Evolutionary conservation across 331 rosid species (phyloP), one percentile per base, ranked within the genome.

Genomic region (Rhamnella rubrinervis): DNA sequence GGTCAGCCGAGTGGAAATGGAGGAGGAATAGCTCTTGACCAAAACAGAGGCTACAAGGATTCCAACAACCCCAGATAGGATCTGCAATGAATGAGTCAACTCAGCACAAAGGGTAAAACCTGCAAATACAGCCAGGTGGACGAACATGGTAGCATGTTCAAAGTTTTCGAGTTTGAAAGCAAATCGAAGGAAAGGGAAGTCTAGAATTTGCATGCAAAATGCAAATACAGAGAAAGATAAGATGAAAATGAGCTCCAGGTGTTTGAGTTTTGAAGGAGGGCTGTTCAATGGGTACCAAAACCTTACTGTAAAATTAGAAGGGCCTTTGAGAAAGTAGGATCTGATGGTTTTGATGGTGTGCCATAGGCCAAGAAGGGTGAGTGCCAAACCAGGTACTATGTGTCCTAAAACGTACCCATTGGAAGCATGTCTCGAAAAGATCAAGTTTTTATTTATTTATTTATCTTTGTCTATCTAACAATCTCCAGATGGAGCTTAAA

Each of bases 81-180:
- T 78, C 14, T 82, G 81, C 40, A 82, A 64, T 4, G 95, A 84
- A 77, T 74, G 84, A 26, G 79, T 85, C 58, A 90, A 68, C 79
- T 90, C 97, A 0, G 82, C 71, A 14, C 76, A 84, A 80, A 93
- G 88, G 38, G 80, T 40, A 68, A 88, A 93, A 18, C 97, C 89
- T 7, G 96, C 86, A 80, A 90, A 93, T 68, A 90, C 55, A 65
- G 85, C 86, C 20, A 90, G 92, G 84, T 93, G 96, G 75, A 90
- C 74, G 87, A 90, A 93, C 95, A 93, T 90, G 64, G 97, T 88
- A 57, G 97, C 98, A 75, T 88, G 97, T 82, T 90, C 97, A 31
- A 88, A 81, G 88, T 78, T 85, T 78, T 84, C 81, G 62, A 85
- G 91, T 79, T 85, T 71, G 67, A 90, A 85, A 44, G 83, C 80